Conservation (phyloP, 495 filamentous ascomycete genomes). For the Neurospora sp. region DNA sequence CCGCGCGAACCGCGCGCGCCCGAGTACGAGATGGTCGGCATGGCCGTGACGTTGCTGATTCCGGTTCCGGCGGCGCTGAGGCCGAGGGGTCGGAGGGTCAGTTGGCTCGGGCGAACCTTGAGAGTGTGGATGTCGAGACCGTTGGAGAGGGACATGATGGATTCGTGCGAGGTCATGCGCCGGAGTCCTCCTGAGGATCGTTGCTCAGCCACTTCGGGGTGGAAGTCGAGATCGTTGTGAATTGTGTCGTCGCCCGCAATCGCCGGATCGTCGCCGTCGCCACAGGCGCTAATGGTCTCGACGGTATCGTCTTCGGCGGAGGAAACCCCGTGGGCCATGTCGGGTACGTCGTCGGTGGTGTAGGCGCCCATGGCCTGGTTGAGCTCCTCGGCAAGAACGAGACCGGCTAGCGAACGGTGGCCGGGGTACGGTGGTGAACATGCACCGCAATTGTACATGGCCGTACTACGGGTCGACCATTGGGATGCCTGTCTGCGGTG, state of each 20-base stretch:
- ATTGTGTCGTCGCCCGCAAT: background rate
- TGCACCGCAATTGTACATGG: conserved; percentile 11
- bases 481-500: conserved; percentile 46
- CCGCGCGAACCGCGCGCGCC: conserved; percentile 23
- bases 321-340: background rate
- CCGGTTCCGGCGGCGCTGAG: conserved; percentile 32
- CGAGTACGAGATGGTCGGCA: conserved; percentile 27
- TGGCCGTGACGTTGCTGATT: conserved; percentile 30
- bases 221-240: conserved; percentile 6
- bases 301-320: conserved; percentile 14
- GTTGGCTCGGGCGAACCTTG: conserved; percentile 40
- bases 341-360: conserved; percentile 15
- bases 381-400: conserved; percentile 2
- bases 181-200: conserved; percentile 16
- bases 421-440: background rate
- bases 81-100: conserved; percentile 36
- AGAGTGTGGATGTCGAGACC: conserved; percentile 47
- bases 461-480: conserved; percentile 37
- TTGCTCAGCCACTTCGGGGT: conserved; percentile 5
- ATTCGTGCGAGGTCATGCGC: conserved; percentile 41
- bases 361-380: background rate
- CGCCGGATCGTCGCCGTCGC: conserved; percentile 2
- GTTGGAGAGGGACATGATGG: conserved; percentile 43
- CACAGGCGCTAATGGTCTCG: background rate
- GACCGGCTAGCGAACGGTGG: background rate